These are phyloP conservation scores for Pseudoperonospora humuli DNA, from an alignment of 352 stramenopile species.

Conservation along the genomic window DNA sequence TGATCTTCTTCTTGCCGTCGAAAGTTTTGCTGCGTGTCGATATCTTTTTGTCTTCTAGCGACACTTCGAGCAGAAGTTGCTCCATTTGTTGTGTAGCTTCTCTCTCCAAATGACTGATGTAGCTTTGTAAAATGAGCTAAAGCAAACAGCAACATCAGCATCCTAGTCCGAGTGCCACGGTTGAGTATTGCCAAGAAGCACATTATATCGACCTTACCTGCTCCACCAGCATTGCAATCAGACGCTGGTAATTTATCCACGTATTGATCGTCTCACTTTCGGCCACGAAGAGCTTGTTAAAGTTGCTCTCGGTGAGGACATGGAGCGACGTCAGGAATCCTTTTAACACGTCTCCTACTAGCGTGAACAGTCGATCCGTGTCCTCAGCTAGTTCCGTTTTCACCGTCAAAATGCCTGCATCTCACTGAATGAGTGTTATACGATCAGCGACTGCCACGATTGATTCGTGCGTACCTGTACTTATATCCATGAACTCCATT, in stretches of 20 bases:
- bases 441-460: background rate
- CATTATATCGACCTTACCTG: conserved; percentile 26
- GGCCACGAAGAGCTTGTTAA: conserved; percentile 59
- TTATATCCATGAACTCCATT: conserved; percentile 87
- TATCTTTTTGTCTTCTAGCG: conserved; percentile 21
- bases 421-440: background rate
- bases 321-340: conserved; percentile 59
- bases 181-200: background rate
- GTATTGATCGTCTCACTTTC: conserved; percentile 77
- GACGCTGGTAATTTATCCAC: conserved; percentile 72
- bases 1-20: conserved; percentile 34
- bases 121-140: conserved; percentile 73
- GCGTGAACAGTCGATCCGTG: conserved; percentile 46
- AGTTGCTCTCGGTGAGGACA: conserved; percentile 56
- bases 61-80: conserved; percentile 52
- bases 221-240: conserved; percentile 83
- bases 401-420: conserved; percentile 68
- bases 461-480: conserved; percentile 33
- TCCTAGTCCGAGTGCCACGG: background rate
- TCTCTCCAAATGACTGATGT: conserved; percentile 57
- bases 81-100: conserved; percentile 72
- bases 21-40: background rate
- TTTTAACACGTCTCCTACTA: conserved; percentile 53
- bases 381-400: conserved; percentile 80
- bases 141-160: background rate